Evolutionary conservation across 148 eudicot genomes (phyloP), one percentile per base, ranked within the genome.

Genomic region (Vaccinium darrowii): DNA sequence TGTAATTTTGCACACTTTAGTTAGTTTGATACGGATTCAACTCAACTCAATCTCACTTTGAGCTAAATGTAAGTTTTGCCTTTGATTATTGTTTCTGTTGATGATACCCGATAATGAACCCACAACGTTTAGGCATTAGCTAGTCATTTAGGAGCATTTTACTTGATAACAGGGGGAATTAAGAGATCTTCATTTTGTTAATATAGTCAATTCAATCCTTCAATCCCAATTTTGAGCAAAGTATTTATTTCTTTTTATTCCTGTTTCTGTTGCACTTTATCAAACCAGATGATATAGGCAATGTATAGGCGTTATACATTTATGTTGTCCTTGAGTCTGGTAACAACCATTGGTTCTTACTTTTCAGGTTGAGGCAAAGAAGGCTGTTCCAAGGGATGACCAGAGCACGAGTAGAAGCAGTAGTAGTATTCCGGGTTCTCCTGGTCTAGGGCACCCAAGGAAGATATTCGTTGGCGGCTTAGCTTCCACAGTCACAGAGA

Each of bases 381-480:
- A 71, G 54, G 86, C 79, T 36, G 83, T 85, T 80, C 86, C 86
- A 36, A 85, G 86, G 78, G 86, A 85, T 33, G 86, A 85, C 18
- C 86, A 85, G 52, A 80, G 33, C 77, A 79, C 83, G 43, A 39
- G 16, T 5, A 80, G 86, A 85, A 39, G 58, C 79, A 80, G 79
- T 25, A 43, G 81, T 60, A 84, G 81, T 53, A 83, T 74, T 73
- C 84, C 73, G 27, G 78, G 80, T 54, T 83, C 85, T 53, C 85
- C 71, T 54, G 80, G 80, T 83, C 72, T 54, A 27, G 79, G 52
- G 21, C 69, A 54, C 78, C 74, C 85, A 2, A 83, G 85, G 33
- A 83, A 74, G 80, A 83, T 83, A 30, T 83, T 83, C 39, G 80
- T 83, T 33, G 85, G 85, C 21, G 85, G 85, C 56, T 74, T 83